Percentiles rank a stretch among this genome's conserved stretches.
phyloP scores from a whole-genome alignment of 345 rosid species.

The Theobroma cacao region DNA sequence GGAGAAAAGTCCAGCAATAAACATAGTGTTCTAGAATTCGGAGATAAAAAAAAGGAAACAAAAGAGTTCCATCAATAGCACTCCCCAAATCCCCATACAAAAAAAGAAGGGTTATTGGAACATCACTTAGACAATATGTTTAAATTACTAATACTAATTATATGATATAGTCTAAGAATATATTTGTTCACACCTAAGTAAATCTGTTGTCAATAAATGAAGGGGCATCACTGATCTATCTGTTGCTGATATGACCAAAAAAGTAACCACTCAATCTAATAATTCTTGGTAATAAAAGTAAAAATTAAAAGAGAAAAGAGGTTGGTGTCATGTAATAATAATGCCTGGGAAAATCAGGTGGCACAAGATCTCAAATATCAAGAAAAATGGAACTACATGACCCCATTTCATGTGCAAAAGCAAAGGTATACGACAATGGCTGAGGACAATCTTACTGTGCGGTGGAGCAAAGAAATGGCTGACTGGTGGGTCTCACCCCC shows the following conservation, averaged over 20 bases:
- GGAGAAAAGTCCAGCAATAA: conserved; percentile 19
- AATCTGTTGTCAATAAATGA: too few relatives aligned
- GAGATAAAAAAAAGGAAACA: background rate
- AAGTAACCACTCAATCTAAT: too few relatives aligned
- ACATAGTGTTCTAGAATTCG: background rate
- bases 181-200: too few relatives aligned
- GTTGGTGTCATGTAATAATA: conserved; percentile 15
- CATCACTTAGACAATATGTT: background rate
- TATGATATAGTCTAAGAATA: too few relatives aligned
- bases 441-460: conserved; percentile 25
- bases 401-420: conserved; percentile 47
- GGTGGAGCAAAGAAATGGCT: conserved; percentile 18
- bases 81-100: background rate
- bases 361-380: conserved; percentile 14
- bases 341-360: conserved; percentile 7
- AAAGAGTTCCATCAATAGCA: background rate
- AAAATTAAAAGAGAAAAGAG: background rate
- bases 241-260: too few relatives aligned
- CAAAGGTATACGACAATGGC: conserved; percentile 25
- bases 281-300: background rate
- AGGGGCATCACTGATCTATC: too few relatives aligned
- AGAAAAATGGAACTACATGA: conserved; percentile 19
- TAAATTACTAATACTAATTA: background rate
- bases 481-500: conserved; percentile 34
- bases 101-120: background rate